Conservation (phyloP, 495 filamentous ascomycete species). For the Parathielavia appendiculata region DNA sequence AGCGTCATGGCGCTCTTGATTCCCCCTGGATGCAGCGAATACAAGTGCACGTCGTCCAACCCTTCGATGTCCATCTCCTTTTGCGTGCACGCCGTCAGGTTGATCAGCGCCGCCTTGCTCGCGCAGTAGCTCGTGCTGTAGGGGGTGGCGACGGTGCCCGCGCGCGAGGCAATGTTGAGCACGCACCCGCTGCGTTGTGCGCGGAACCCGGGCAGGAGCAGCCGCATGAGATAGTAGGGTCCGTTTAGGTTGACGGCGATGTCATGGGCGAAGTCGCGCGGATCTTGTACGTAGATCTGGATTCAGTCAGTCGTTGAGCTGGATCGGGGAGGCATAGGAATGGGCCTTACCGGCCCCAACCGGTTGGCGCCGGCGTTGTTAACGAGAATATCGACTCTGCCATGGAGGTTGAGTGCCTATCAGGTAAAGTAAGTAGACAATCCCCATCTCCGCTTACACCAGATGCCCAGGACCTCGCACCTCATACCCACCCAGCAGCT, state of each 20-base stretch:
- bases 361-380: slow-evolving; percentile 36
- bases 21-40: slow-evolving; percentile 33
- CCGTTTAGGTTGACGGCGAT: slow-evolving; percentile 56
- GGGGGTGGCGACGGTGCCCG: slow-evolving; percentile 30
- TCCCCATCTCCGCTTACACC: background rate
- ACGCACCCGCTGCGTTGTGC: slow-evolving; percentile 26
- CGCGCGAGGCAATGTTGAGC: slow-evolving; percentile 34
- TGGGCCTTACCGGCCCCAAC: slow-evolving; percentile 20
- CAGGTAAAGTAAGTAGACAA: too few species aligned
- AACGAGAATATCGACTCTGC: slow-evolving; percentile 28
- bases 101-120: slow-evolving; percentile 35
- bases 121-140: slow-evolving; percentile 34
- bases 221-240: slow-evolving; percentile 36
- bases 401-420: slow-evolving; percentile 17
- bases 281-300: slow-evolving; percentile 27
- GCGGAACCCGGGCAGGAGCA: slow-evolving; percentile 27
- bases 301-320: background rate
- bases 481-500: background rate
- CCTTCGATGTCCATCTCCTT: slow-evolving; percentile 32
- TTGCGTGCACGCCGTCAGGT: slow-evolving; percentile 32
- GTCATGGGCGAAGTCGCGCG: slow-evolving; percentile 49
- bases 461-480: background rate
- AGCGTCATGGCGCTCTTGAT: slow-evolving; percentile 33
- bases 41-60: slow-evolving; percentile 29
- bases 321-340: background rate